Conservation (phyloP, 140 eudicot species). For the Erigeron philadelphicus region DNA sequence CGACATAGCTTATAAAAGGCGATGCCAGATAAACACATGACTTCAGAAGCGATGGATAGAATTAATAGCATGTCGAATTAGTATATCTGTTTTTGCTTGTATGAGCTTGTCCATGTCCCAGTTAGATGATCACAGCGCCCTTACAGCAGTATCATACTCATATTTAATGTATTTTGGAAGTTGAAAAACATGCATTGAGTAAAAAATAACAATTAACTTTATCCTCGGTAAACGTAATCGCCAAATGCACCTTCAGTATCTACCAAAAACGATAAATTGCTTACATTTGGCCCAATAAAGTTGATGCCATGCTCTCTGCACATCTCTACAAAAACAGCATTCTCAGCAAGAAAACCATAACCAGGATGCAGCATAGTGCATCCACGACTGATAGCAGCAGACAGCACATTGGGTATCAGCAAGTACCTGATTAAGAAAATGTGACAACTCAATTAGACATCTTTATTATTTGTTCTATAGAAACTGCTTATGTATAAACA, state of each 20-base stretch:
- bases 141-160: neutral
- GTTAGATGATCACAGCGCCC: constrained; percentile 14
- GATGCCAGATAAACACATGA: neutral
- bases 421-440: constrained; percentile 55
- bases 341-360: constrained; percentile 94
- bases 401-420: constrained; percentile 77
- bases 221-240: constrained; percentile 15
- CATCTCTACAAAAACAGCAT: constrained; percentile 95
- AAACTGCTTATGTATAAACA: neutral
- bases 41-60: neutral
- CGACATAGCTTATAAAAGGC: neutral
- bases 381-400: constrained; percentile 90
- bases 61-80: neutral
- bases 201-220: neutral
- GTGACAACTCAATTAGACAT: neutral
- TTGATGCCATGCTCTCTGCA: constrained; percentile 89
- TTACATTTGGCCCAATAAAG: constrained; percentile 95
- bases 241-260: constrained; percentile 13
- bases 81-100: neutral
- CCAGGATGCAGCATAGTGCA: constrained; percentile 99
- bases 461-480: neutral
- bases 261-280: constrained; percentile 10
- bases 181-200: constrained; percentile 11
- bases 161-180: neutral
- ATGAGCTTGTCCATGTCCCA: constrained; percentile 2